These are phyloP conservation scores for Anisogramma anomala DNA, from an alignment of 2,329 filamentous ascomycete species.

Conservation along the genomic window DNA sequence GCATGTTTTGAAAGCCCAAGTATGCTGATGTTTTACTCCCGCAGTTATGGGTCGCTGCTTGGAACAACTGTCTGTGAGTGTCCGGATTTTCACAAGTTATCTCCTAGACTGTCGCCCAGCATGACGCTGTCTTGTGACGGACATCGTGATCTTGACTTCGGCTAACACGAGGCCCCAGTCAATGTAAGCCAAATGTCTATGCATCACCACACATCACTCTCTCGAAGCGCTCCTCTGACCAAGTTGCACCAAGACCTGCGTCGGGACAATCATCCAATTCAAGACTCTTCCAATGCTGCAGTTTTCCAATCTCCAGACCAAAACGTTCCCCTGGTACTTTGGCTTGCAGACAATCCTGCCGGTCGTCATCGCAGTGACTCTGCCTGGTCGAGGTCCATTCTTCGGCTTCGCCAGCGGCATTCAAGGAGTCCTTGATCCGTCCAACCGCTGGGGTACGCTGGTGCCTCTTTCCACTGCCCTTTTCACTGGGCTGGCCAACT, in stretches of 20 bases:
- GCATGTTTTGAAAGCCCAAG: not conserved
- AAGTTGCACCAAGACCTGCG: constrained; percentile 50
- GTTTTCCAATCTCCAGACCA: constrained; percentile 70
- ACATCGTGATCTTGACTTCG: not conserved
- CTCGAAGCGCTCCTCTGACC: constrained; percentile 3
- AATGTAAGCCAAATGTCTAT: constrained; percentile 4
- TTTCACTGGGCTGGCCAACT: constrained; percentile 58
- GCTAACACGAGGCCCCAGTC: constrained; percentile 5
- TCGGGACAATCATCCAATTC: constrained; percentile 64
- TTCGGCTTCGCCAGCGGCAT: constrained; percentile 37
- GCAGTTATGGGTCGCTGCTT: constrained; percentile 75
- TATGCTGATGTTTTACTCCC: constrained; percentile 10
- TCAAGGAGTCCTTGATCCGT: constrained; percentile 44
- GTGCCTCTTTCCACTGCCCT: constrained; percentile 60
- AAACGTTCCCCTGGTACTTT: constrained; percentile 84
- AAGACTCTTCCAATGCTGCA: constrained; percentile 63
- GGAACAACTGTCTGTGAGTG: constrained; percentile 78
- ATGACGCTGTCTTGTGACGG: not conserved
- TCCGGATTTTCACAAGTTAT: too few species aligned
- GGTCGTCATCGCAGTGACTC: constrained; percentile 63
- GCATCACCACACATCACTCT: too few species aligned
- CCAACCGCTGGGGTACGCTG: constrained; percentile 53
- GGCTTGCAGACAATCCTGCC: constrained; percentile 68
- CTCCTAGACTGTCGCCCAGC: too few species aligned
- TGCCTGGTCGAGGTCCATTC: constrained; percentile 49